Percentiles rank a stretch among this genome's conserved stretches.
Conservation (phyloP, 306 rosid species). For the Pachyrhizus erosus region DNA sequence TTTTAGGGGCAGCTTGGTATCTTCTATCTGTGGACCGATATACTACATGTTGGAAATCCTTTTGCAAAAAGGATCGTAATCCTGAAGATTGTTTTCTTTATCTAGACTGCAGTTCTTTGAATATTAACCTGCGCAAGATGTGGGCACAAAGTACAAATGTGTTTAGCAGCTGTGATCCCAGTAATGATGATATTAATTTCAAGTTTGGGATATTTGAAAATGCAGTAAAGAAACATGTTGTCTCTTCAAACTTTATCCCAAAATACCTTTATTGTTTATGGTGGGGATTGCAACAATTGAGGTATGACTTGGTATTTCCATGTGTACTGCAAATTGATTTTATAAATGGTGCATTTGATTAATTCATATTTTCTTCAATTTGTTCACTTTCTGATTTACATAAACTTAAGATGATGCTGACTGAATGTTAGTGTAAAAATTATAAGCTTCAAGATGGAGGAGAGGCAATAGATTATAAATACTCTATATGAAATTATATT, state of each 20-base stretch:
- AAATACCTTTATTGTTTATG: constrained; percentile 93
- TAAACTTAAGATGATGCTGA: not conserved
- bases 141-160: constrained; percentile 74
- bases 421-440: constrained; percentile 4
- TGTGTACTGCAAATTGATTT: constrained; percentile 31
- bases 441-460: constrained; percentile 8
- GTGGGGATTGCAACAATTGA: constrained; percentile 98
- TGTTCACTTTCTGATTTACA: constrained; percentile 30
- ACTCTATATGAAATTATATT: not conserved
- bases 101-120: constrained; percentile 68
- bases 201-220: constrained; percentile 71
- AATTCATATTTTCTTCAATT: not conserved
- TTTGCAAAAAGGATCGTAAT: constrained; percentile 63
- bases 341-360: constrained; percentile 34
- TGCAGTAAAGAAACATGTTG: constrained; percentile 70
- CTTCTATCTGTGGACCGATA: constrained; percentile 85
- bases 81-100: constrained; percentile 57
- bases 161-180: constrained; percentile 70
- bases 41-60: constrained; percentile 87
- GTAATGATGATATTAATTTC: constrained; percentile 46
- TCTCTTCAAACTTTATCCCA: constrained; percentile 65
- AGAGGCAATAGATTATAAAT: not conserved
- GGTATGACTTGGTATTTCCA: constrained; percentile 58
- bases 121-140: constrained; percentile 26
- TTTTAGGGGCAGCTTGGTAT: constrained; percentile 98